Percentiles rank a stretch among this genome's conserved stretches.
These are phyloP conservation scores for Torrubiellomyces zombiae DNA, from an alignment of 2,329 filamentous ascomycete genomes.

Conservation along the genomic window DNA sequence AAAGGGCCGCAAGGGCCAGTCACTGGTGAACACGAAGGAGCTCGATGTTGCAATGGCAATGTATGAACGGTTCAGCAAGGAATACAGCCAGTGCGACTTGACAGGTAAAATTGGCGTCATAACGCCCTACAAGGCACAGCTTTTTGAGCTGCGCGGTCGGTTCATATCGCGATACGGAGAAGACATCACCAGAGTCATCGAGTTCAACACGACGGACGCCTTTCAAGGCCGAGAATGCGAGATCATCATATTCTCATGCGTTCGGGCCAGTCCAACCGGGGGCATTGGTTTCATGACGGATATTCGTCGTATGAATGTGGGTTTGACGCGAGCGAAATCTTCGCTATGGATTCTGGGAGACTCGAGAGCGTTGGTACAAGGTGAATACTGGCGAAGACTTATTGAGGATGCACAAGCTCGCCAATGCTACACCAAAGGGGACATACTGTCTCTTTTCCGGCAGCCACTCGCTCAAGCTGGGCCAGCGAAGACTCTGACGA, in stretches of 20 bases:
- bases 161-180: constrained; percentile 63
- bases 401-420: constrained; percentile 66
- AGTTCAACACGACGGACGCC: constrained; percentile 98
- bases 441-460: constrained; percentile 32
- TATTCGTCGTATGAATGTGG: constrained; percentile 98
- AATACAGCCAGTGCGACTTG: constrained; percentile 54
- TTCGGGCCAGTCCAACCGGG: constrained; percentile 79
- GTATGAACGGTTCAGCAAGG: constrained; percentile 61
- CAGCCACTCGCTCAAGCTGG: constrained; percentile 23
- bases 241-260: constrained; percentile 97
- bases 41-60: constrained; percentile 73
- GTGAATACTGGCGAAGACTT: constrained; percentile 78
- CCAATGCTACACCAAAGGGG: constrained; percentile 58
- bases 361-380: constrained; percentile 68
- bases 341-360: constrained; percentile 95
- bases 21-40: constrained; percentile 77
- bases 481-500: constrained; percentile 8
- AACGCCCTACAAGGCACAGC: constrained; percentile 91
- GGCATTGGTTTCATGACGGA: constrained; percentile 97
- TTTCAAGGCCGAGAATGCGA: constrained; percentile 96
- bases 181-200: constrained; percentile 58
- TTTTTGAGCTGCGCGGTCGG: constrained; percentile 59
- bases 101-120: constrained; percentile 86
- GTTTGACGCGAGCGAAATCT: constrained; percentile 88
- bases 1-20: constrained; percentile 68